These are phyloP conservation scores for Prunus armeniaca DNA, from an alignment of 306 rosid genomes.

Conservation along the genomic window DNA sequence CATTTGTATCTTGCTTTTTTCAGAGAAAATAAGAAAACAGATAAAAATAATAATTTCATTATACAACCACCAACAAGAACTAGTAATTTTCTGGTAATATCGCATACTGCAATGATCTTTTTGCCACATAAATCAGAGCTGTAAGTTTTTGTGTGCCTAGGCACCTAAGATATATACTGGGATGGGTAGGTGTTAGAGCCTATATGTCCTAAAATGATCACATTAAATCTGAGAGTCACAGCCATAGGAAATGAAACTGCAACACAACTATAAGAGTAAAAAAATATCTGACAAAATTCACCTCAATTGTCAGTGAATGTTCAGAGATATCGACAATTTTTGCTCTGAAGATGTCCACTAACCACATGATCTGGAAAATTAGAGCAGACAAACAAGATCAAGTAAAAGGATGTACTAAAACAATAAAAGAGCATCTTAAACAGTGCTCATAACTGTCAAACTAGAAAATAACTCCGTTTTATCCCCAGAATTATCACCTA, in stretches of 20 bases:
- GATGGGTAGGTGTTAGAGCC: not conserved
- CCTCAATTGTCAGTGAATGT: conserved; percentile 51
- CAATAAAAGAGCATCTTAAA: not conserved
- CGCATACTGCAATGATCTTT: not conserved
- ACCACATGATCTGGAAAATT: conserved; percentile 54
- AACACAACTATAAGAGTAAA: not conserved
- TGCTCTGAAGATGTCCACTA: conserved; percentile 56
- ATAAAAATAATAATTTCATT: not conserved
- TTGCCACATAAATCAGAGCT: not conserved
- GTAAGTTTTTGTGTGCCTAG: not conserved
- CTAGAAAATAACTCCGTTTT: not conserved
- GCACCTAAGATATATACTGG: not conserved
- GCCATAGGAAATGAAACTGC: not conserved
- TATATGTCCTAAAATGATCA: conserved; percentile 8
- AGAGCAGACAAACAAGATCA: conserved; percentile 10
- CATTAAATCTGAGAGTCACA: not conserved
- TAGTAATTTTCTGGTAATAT: not conserved
- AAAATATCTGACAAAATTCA: conserved; percentile 22
- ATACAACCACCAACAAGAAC: not conserved
- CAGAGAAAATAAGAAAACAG: not conserved
- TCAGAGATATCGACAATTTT: conserved; percentile 54
- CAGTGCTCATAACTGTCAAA: not conserved
- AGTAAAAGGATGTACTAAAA: not conserved
- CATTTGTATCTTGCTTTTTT: not conserved
- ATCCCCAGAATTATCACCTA: not conserved